These are phyloP conservation scores for Acacia crassicarpa DNA, from an alignment of 306 rosid genomes.

Conservation along the genomic window DNA sequence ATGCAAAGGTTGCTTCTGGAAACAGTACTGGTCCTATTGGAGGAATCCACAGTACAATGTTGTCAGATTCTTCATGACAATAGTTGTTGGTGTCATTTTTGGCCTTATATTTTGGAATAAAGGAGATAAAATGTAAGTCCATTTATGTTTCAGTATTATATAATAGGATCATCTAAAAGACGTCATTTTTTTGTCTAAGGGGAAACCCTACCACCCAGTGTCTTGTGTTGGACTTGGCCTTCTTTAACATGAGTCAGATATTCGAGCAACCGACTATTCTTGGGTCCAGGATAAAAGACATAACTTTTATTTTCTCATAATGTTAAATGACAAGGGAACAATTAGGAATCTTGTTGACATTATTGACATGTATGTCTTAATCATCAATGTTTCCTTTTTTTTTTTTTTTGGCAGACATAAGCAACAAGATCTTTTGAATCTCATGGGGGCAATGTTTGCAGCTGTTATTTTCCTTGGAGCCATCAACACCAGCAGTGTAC, in stretches of 20 bases:
- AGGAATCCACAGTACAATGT: conserved; percentile 31
- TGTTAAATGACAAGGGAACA: neutral
- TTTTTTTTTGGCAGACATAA: neutral
- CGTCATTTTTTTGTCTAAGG: neutral
- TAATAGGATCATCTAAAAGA: neutral
- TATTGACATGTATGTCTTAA: neutral
- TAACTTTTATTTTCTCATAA: neutral
- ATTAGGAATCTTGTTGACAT: neutral
- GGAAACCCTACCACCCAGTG: too few species aligned
- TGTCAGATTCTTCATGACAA: conserved; percentile 23
- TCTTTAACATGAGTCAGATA: too few species aligned
- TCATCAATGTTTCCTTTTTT: neutral
- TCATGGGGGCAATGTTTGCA: conserved; percentile 31
- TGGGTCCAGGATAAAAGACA: neutral
- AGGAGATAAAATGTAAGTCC: conserved; percentile 28
- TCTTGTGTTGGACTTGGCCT: too few species aligned
- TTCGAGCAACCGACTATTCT: too few species aligned
- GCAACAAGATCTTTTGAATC: conserved; percentile 32
- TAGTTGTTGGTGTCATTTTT: conserved; percentile 23
- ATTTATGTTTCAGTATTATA: neutral
- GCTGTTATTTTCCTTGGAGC: conserved; percentile 35
- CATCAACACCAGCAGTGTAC: conserved; percentile 21
- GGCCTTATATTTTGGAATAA: conserved; percentile 34
- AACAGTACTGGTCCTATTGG: conserved; percentile 37
- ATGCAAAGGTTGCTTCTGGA: conserved; percentile 34